Evolutionary conservation across 768 basidiomycete species (phyloP).

Genomic region (Boletus vinaceobasis): DNA sequence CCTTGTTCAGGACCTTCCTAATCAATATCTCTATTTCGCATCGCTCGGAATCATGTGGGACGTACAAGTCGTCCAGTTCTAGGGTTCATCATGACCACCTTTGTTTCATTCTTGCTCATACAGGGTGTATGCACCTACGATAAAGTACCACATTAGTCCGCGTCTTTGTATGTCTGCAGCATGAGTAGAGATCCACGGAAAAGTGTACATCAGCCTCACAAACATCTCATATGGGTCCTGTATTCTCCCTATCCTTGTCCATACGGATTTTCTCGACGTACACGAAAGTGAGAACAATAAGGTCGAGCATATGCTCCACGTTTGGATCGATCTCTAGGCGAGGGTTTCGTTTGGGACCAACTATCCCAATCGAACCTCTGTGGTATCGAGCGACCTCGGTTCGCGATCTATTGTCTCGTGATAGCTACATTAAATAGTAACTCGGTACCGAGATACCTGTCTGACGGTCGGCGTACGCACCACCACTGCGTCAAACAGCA

Average conservation of each 20-base stretch:
- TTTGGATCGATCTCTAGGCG: conserved; percentile 18
- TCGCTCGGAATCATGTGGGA: background rate
- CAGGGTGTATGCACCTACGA: conserved; percentile 5
- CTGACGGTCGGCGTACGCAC: conserved; percentile 8
- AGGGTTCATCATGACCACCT: background rate
- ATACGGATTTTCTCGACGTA: conserved; percentile 32
- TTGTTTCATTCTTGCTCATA: conserved; percentile 4
- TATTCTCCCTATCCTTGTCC: conserved; percentile 19
- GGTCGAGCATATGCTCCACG: conserved; percentile 25
- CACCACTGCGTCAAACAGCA: conserved; percentile 10
- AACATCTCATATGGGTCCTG: background rate
- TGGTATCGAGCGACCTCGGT: conserved; percentile 22
- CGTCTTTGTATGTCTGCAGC: background rate
- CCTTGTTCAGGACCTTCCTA: background rate
- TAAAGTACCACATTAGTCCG: conserved; percentile 5
- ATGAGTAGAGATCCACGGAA: background rate
- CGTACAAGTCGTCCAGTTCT: background rate
- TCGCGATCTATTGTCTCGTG: conserved; percentile 11
- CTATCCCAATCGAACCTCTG: conserved; percentile 17
- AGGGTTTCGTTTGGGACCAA: conserved; percentile 16
- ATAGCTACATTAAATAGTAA: conserved; percentile 12
- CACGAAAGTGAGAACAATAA: conserved; percentile 29
- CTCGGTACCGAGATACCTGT: background rate
- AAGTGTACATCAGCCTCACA: background rate
- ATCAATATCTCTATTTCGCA: background rate